phyloP scores from a whole-genome alignment of 140 eudicot genomes.

The Senecio squalidus region DNA sequence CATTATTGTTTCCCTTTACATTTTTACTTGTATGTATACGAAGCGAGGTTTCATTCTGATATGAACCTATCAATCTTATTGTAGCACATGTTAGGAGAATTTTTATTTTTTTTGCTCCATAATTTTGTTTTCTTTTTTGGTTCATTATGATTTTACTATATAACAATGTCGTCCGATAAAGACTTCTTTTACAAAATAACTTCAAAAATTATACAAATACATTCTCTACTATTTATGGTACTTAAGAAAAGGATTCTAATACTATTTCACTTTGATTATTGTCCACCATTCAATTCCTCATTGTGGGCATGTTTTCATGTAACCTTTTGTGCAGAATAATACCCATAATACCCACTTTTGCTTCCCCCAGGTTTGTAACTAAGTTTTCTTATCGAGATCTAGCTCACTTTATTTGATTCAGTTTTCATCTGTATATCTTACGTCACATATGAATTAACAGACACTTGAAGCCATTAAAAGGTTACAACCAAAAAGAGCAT shows the following conservation, averaged over 20 bases:
- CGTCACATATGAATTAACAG: conserved; percentile 32
- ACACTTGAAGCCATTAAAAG: conserved; percentile 85
- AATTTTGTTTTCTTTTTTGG: background rate
- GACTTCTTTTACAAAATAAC: background rate
- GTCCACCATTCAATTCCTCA: conserved; percentile 8
- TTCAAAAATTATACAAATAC: background rate
- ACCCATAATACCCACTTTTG: conserved; percentile 87
- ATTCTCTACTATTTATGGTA: background rate
- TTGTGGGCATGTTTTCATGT: background rate
- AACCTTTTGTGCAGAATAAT: conserved; percentile 54
- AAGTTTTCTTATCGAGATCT: background rate
- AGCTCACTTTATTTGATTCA: conserved; percentile 2
- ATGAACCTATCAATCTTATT: background rate
- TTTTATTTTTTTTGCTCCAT: background rate
- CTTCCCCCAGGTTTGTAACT: conserved; percentile 77
- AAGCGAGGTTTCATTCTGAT: background rate
- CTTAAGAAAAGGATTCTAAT: background rate
- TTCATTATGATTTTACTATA: background rate
- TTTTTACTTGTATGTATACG: background rate
- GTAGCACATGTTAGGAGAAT: conserved; percentile 3
- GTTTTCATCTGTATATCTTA: conserved; percentile 5
- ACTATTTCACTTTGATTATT: background rate
- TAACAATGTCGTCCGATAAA: background rate
- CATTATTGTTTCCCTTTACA: background rate
- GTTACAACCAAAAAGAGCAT: conserved; percentile 85